Evolutionary conservation across 768 basidiomycete species (phyloP).

Genomic region (Panaeolus papilionaceus): DNA sequence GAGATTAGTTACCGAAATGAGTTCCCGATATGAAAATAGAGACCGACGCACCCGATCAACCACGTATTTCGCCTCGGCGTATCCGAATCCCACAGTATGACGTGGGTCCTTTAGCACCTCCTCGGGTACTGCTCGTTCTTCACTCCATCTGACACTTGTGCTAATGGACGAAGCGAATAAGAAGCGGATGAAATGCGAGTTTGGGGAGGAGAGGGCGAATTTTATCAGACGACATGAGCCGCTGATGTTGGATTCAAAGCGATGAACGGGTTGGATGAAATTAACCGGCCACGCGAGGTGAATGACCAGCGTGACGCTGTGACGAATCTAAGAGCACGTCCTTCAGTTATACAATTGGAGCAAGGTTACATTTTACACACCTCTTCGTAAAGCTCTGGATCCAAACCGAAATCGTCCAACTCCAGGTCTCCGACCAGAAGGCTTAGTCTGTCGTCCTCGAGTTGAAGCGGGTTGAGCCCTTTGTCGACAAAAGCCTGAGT

Average conservation of each 20-base stretch:
- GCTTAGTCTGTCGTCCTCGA: background rate
- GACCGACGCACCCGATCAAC: background rate
- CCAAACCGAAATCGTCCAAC: background rate
- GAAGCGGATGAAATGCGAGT: background rate
- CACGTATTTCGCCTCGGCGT: constrained; percentile 3
- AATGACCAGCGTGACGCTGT: background rate
- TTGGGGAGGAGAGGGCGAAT: background rate
- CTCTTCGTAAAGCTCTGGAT: background rate
- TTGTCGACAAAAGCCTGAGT: background rate
- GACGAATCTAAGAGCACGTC: background rate
- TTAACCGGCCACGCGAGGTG: background rate
- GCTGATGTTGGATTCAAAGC: background rate
- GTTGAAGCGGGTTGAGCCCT: background rate
- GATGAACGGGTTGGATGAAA: background rate
- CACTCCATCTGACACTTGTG: background rate
- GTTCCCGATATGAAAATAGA: background rate
- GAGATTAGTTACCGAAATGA: background rate
- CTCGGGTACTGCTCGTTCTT: background rate
- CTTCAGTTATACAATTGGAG: background rate
- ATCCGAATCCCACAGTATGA: background rate
- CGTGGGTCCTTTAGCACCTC: background rate
- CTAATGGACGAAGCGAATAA: background rate
- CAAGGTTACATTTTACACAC: background rate
- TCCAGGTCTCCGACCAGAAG: background rate
- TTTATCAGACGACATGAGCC: background rate